Percentiles rank a stretch among this genome's conserved stretches.
Evolutionary conservation across 306 rosid genomes (phyloP).

Genomic region (Fagus crenata): DNA sequence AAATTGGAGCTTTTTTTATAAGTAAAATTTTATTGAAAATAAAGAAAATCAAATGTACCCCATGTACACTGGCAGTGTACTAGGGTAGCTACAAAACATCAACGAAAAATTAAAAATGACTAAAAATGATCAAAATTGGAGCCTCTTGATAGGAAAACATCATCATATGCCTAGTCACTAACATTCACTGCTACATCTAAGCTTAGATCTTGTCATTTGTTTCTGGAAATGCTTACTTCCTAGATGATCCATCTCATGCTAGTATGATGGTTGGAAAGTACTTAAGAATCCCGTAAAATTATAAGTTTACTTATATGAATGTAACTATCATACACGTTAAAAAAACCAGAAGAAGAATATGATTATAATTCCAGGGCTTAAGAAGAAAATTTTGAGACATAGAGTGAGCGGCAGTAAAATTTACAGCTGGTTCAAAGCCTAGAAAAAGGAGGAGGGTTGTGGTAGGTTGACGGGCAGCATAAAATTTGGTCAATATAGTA

Average conservation of each 20-base stretch:
- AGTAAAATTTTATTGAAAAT: too few species aligned
- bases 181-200: background rate
- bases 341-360: background rate
- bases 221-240: conserved; percentile 2
- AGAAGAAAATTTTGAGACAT: background rate
- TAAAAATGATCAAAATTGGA: background rate
- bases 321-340: background rate
- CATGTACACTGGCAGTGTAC: too few species aligned
- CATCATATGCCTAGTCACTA: too few species aligned
- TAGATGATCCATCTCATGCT: conserved; percentile 5
- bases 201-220: conserved; percentile 8
- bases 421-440: background rate
- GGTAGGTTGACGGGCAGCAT: too few species aligned
- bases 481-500: too few species aligned
- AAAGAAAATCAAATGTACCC: too few species aligned
- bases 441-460: too few species aligned
- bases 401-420: background rate
- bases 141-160: too few species aligned
- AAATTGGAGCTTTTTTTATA: background rate
- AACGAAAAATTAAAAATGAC: too few species aligned
- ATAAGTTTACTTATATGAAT: background rate
- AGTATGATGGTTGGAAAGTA: background rate
- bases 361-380: background rate
- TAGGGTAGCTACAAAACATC: too few species aligned
- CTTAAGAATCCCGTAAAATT: background rate